A percentile compares a stretch with the other conserved stretches of the same genome.
Conservation (phyloP, 2,329 filamentous ascomycete species). For the Eurotiales sp. region DNA sequence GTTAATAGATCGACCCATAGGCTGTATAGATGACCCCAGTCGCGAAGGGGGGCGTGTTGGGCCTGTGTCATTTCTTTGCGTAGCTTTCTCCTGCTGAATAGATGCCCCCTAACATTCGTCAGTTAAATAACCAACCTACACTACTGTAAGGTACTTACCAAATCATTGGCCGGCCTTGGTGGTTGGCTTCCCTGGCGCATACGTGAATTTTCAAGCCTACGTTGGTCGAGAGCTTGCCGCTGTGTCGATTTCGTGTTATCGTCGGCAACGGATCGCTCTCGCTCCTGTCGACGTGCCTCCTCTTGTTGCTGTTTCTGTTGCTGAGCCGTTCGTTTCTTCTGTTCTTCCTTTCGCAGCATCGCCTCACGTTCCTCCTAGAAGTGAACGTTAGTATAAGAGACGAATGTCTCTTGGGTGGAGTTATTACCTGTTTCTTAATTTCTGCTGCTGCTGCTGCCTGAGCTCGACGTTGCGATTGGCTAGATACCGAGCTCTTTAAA, state of each 20-base stretch:
- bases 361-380: constrained; percentile 69
- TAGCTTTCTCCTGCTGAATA: constrained; percentile 29
- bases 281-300: constrained; percentile 57
- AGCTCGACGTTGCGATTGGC: constrained; percentile 63
- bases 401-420: constrained; percentile 12
- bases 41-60: constrained; percentile 50
- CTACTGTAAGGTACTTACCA: constrained; percentile 25
- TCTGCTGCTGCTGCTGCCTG: constrained; percentile 63
- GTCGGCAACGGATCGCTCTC: constrained; percentile 46
- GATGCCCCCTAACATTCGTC: constrained; percentile 21
- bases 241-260: constrained; percentile 66
- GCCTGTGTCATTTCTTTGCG: constrained; percentile 47
- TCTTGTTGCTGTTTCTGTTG: constrained; percentile 44
- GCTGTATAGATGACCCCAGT: constrained; percentile 45
- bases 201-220: constrained; percentile 45
- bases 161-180: constrained; percentile 31
- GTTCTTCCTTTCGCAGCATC: constrained; percentile 68
- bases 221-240: constrained; percentile 56
- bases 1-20: constrained; percentile 59
- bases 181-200: constrained; percentile 44
- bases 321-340: constrained; percentile 72
- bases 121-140: constrained; percentile 1
- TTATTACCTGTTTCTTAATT: constrained; percentile 65
- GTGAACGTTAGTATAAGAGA: constrained; percentile 3
- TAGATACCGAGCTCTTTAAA: constrained; percentile 62